Percentiles rank a stretch among this genome's conserved stretches.
phyloP scores from a whole-genome alignment of 495 filamentous ascomycete species.

The Neurospora tetrasperma region DNA sequence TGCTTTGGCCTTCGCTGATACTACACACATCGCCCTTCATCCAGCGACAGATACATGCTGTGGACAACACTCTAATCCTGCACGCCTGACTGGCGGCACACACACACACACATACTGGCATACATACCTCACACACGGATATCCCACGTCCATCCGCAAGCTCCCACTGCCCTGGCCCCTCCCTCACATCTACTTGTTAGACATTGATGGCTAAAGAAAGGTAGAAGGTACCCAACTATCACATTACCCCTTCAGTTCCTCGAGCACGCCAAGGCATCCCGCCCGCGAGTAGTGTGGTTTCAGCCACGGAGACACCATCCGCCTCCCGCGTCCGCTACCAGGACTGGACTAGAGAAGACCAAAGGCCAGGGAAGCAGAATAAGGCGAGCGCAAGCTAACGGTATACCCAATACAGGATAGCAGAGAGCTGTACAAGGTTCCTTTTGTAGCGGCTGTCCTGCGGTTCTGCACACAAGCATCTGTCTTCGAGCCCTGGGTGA shows the following conservation, averaged over 20 bases:
- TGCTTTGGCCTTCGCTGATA: not conserved
- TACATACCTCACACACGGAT: too few relatives aligned
- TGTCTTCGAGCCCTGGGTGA: not conserved
- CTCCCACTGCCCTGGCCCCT: not conserved
- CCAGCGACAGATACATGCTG: not conserved
- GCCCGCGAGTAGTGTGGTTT: not conserved
- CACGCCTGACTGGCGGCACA: not conserved
- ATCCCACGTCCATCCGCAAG: too few relatives aligned
- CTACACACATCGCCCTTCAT: not conserved
- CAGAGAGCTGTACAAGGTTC: not conserved
- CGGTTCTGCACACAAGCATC: not conserved
- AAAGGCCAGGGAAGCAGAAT: not conserved
- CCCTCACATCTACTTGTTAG: not conserved
- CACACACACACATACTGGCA: not conserved
- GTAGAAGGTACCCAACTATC: not conserved
- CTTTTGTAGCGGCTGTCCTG: not conserved
- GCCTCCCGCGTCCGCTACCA: not conserved
- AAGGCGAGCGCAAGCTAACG: not conserved
- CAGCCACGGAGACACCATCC: not conserved
- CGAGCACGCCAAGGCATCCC: not conserved
- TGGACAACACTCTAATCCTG: not conserved
- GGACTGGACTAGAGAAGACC: not conserved
- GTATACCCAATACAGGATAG: not conserved
- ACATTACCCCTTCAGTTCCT: not conserved
- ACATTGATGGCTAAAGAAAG: not conserved